These are phyloP conservation scores for Aspergillus clavatus DNA, from an alignment of 2,329 filamentous ascomycete genomes.

Conservation along the genomic window DNA sequence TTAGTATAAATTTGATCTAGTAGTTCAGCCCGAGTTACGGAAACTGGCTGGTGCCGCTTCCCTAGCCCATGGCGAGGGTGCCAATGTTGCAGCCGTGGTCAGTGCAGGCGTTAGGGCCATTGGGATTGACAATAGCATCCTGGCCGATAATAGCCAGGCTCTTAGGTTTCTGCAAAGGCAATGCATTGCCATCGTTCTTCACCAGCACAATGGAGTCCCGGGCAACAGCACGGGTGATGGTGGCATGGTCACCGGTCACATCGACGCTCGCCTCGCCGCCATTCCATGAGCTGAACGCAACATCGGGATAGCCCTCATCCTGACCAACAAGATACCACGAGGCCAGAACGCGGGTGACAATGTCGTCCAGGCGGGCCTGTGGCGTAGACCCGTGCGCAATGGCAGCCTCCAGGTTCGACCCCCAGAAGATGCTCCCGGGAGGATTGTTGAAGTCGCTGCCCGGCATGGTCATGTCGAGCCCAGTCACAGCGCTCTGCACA, in stretches of 20 bases:
- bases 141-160: constrained; percentile 49
- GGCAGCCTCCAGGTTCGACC: constrained; percentile 46
- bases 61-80: constrained; percentile 69
- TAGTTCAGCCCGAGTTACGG: constrained; percentile 25
- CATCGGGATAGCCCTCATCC: constrained; percentile 41
- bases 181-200: constrained; percentile 41
- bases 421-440: constrained; percentile 24
- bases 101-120: constrained; percentile 50
- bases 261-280: constrained; percentile 30
- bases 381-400: constrained; percentile 58
- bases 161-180: constrained; percentile 45
- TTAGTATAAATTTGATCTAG: neutral
- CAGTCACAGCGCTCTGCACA: constrained; percentile 61
- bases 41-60: constrained; percentile 67
- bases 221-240: constrained; percentile 39
- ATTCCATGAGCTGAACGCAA: constrained; percentile 46
- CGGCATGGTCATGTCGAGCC: constrained; percentile 84
- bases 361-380: constrained; percentile 55
- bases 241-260: constrained; percentile 38
- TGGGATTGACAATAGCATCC: constrained; percentile 44
- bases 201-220: constrained; percentile 45
- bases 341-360: constrained; percentile 51
- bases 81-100: constrained; percentile 64
- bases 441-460: constrained; percentile 41
- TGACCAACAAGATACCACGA: constrained; percentile 48